Conservation (phyloP, 305 asterid species). For the Salvia sclarea region DNA sequence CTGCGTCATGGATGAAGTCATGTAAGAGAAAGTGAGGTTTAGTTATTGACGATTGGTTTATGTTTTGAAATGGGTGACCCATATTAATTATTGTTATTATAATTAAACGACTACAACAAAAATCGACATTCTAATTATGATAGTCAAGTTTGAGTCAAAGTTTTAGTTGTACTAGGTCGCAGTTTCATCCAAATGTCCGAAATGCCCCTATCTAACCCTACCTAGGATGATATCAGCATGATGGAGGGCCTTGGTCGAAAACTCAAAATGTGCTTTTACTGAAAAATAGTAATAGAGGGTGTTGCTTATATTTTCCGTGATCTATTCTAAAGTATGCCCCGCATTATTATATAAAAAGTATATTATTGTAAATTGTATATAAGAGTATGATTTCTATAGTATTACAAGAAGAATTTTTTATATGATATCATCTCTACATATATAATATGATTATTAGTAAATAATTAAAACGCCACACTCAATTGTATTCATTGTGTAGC, state of each 20-base stretch:
- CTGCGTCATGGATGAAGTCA: neutral
- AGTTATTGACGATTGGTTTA: conserved; percentile 3
- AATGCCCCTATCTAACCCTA: conserved; percentile 13
- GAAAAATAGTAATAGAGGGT: neutral
- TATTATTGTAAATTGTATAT: no score
- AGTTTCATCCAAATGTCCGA: neutral
- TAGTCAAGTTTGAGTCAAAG: conserved; percentile 11
- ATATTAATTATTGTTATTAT: neutral
- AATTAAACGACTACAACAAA: neutral
- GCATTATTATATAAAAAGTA: no score
- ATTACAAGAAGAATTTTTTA: no score
- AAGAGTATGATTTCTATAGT: no score
- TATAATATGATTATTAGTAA: neutral
- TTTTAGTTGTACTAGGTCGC: neutral
- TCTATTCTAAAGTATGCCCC: neutral
- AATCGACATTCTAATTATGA: neutral
- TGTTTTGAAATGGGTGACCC: conserved; percentile 10
- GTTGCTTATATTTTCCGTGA: neutral
- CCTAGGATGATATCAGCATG: conserved; percentile 22
- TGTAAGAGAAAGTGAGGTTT: conserved; percentile 19
- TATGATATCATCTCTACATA: neutral
- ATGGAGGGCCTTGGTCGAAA: neutral
- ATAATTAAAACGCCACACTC: neutral
- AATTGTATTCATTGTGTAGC: neutral
- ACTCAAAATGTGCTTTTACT: neutral